phyloP scores from a whole-genome alignment of 495 filamentous ascomycete species.

The Tuber brumale region DNA sequence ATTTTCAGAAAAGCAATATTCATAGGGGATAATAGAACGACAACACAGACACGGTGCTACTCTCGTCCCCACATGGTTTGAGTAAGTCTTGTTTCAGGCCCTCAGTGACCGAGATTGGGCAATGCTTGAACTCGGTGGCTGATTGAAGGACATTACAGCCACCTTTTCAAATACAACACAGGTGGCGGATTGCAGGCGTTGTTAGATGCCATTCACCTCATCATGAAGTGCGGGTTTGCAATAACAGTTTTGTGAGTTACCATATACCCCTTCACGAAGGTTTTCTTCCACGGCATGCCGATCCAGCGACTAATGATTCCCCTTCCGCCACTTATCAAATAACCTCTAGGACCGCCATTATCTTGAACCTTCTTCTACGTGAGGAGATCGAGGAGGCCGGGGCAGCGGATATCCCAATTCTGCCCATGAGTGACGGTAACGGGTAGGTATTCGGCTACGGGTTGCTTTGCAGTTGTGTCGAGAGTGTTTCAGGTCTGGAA shows the following conservation, averaged over 20 bases:
- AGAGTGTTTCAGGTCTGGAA: too few species aligned
- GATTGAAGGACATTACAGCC: constrained; percentile 37
- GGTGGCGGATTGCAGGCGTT: constrained; percentile 60
- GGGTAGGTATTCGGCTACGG: too few species aligned
- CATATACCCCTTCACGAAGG: constrained; percentile 4
- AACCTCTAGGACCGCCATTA: constrained; percentile 53
- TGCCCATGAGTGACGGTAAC: too few species aligned
- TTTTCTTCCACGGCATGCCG: neutral
- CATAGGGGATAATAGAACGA: constrained; percentile 8
- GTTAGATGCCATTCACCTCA: constrained; percentile 70
- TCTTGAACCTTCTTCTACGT: too few species aligned
- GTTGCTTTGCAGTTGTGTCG: too few species aligned
- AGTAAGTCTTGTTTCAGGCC: constrained; percentile 40
- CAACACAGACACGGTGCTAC: constrained; percentile 52
- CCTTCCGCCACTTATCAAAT: neutral
- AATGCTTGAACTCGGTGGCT: neutral
- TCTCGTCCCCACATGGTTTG: constrained; percentile 70
- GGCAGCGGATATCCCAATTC: too few species aligned
- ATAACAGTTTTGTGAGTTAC: constrained; percentile 52
- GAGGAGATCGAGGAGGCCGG: too few species aligned
- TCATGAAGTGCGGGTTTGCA: constrained; percentile 73
- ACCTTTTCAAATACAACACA: constrained; percentile 68
- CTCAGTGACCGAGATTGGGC: neutral
- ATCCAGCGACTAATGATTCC: constrained; percentile 6
- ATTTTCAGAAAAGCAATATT: neutral